Evolutionary conservation across 768 basidiomycete genomes (phyloP).

Genomic region (Lactarius akahatsu): DNA sequence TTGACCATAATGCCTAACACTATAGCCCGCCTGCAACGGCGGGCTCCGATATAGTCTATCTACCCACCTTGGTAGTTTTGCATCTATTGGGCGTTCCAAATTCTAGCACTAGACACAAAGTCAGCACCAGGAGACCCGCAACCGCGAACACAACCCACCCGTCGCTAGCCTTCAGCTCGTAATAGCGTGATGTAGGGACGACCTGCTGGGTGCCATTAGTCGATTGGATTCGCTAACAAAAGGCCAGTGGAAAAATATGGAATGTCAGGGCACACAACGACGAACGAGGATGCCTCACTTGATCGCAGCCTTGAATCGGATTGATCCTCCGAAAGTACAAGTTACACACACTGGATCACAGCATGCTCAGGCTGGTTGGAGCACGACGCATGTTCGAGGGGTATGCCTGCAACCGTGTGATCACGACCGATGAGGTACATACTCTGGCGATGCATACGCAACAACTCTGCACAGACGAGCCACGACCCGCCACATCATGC

Average conservation of each 20-base stretch:
- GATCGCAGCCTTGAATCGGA: conserved; percentile 52
- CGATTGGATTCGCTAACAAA: conserved; percentile 96
- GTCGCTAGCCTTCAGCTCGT: conserved; percentile 76
- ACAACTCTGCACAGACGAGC: no score
- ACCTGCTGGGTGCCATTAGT: conserved; percentile 87
- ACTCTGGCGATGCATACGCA: conserved; percentile 83
- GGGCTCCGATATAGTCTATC: no score
- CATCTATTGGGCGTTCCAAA: conserved; percentile 70
- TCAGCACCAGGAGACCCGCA: conserved; percentile 15
- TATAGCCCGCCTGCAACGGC: no score
- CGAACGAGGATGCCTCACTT: conserved; percentile 60
- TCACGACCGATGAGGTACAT: conserved; percentile 94
- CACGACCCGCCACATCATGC: no score
- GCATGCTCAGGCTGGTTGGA: conserved; percentile 99
- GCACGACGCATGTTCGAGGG: conserved; percentile 92
- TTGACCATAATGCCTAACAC: no score
- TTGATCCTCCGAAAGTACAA: conserved; percentile 46
- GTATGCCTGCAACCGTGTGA: conserved; percentile 78
- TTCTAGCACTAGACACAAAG: conserved; percentile 61
- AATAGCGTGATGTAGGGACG: conserved; percentile 85
- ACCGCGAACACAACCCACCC: conserved; percentile 46
- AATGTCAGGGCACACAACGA: conserved; percentile 3
- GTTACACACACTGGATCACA: conserved; percentile 79
- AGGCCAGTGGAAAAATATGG: conserved; percentile 53
- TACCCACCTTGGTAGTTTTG: conserved; percentile 38